Evolutionary conservation across 2,329 filamentous ascomycete species (phyloP).

Genomic region (Didymella pomorum): DNA sequence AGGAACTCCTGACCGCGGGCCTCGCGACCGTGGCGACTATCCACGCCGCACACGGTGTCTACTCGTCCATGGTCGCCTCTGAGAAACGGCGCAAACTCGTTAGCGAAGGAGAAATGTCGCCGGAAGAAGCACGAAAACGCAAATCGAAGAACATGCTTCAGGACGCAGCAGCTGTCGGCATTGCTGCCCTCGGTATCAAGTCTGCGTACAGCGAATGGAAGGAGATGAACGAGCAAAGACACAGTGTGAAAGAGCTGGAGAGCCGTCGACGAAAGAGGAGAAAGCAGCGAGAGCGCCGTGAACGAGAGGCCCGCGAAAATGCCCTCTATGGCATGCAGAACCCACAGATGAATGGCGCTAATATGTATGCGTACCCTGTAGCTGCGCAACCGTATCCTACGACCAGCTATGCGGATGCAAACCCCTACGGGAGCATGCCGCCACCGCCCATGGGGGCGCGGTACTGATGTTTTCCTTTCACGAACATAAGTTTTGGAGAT

Average conservation of each 20-base stretch:
- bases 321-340: slow-evolving; percentile 48
- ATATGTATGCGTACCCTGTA: slow-evolving; percentile 52
- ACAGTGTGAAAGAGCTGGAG: slow-evolving; percentile 64
- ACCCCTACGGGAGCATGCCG: slow-evolving; percentile 54
- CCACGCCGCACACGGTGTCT: slow-evolving; percentile 71
- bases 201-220: slow-evolving; percentile 72
- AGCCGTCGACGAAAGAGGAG: slow-evolving; percentile 56
- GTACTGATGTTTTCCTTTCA: slow-evolving; percentile 31
- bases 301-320: slow-evolving; percentile 56
- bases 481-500: neutral
- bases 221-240: slow-evolving; percentile 69
- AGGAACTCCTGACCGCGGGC: slow-evolving; percentile 71
- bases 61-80: slow-evolving; percentile 69
- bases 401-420: slow-evolving; percentile 54
- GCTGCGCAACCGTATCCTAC: slow-evolving; percentile 48
- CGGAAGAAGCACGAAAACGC: slow-evolving; percentile 68
- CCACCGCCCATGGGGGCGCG: slow-evolving; percentile 52
- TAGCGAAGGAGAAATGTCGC: slow-evolving; percentile 68
- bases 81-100: slow-evolving; percentile 67
- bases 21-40: slow-evolving; percentile 74
- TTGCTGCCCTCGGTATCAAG: slow-evolving; percentile 73
- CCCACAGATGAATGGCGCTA: slow-evolving; percentile 39
- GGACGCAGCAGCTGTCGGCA: slow-evolving; percentile 71
- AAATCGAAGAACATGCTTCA: slow-evolving; percentile 70
- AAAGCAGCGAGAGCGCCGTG: slow-evolving; percentile 53